Conservation (phyloP, 2,329 filamentous ascomycete genomes). For the Cercospora sp. region DNA sequence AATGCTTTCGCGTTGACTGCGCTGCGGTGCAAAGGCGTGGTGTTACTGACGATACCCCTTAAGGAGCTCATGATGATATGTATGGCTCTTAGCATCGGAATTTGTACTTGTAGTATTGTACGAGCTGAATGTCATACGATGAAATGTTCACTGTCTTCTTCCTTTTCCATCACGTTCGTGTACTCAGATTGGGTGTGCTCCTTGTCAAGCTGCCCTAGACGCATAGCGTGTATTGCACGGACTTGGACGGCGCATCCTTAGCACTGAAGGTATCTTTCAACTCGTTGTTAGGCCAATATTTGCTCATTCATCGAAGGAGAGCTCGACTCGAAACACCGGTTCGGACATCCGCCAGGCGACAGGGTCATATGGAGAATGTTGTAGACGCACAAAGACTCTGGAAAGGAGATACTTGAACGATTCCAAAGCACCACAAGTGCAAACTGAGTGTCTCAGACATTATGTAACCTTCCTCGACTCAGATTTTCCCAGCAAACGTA, state of each 20-base stretch:
- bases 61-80: conserved; percentile 25
- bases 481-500: not conserved
- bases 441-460: no score
- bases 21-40: conserved; percentile 15
- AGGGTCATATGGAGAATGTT: no score
- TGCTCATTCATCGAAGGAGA: no score
- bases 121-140: conserved; percentile 18
- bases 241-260: not conserved
- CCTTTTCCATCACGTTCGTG: not conserved
- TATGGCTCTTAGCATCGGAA: conserved; percentile 18
- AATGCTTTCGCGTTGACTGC: not conserved
- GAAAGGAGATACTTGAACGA: no score
- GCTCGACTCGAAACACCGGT: no score
- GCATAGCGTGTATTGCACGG: not conserved
- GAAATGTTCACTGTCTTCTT: conserved; percentile 7
- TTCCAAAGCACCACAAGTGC: no score
- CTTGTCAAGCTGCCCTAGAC: not conserved
- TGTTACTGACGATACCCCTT: conserved; percentile 32
- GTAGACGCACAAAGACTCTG: no score
- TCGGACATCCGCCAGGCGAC: no score
- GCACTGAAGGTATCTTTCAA: no score
- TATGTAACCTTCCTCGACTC: no score
- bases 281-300: no score
- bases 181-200: not conserved
- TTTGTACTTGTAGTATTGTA: conserved; percentile 22